Evolutionary conservation across 805 yeast species (phyloP).

Genomic region (Cyberlindnera mycetangii): DNA sequence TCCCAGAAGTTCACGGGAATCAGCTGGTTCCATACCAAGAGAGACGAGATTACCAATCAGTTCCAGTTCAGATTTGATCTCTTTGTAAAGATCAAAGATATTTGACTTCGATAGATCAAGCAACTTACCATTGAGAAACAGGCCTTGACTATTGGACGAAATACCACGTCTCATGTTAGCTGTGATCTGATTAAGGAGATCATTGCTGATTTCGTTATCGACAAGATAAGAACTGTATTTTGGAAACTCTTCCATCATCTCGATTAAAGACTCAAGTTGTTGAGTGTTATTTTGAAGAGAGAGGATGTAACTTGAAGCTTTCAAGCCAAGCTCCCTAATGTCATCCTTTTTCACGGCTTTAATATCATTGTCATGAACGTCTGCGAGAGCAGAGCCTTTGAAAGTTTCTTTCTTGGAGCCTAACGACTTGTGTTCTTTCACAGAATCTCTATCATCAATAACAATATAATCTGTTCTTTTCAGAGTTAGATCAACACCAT

Average conservation of each 20-base stretch:
- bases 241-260: constrained; percentile 53
- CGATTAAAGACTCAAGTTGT: constrained; percentile 37
- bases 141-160: constrained; percentile 40
- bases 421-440: constrained; percentile 27
- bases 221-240: constrained; percentile 37
- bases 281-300: constrained; percentile 25
- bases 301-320: constrained; percentile 35
- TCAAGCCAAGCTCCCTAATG: constrained; percentile 37
- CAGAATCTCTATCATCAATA: constrained; percentile 53
- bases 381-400: constrained; percentile 13
- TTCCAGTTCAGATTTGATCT: constrained; percentile 36
- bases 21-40: constrained; percentile 33
- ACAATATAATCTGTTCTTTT: constrained; percentile 67
- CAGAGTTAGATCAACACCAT: constrained; percentile 61
- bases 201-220: constrained; percentile 19
- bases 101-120: constrained; percentile 45
- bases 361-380: constrained; percentile 30
- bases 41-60: constrained; percentile 27
- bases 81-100: constrained; percentile 38
- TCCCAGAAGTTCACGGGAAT: constrained; percentile 37
- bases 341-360: constrained; percentile 31
- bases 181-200: constrained; percentile 28
- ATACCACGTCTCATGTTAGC: constrained; percentile 38
- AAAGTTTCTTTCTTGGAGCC: neutral
- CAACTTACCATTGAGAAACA: constrained; percentile 71